These are phyloP conservation scores for Solanum verrucosum DNA, from an alignment of 257 asterid species.

Conservation along the genomic window DNA sequence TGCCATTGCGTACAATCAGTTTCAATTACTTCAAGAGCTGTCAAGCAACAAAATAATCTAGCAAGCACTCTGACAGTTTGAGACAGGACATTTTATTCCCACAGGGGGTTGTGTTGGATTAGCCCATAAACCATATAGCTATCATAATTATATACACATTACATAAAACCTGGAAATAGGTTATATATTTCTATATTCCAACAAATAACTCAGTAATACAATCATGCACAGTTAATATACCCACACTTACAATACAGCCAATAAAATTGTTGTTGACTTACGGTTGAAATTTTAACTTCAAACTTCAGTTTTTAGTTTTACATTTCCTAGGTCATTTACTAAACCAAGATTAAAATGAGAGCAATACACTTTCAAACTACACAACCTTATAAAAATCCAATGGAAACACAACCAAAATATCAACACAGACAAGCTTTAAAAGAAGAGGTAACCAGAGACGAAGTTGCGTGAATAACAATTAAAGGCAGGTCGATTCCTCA, in stretches of 20 bases:
- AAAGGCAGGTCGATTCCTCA: conserved; percentile 27
- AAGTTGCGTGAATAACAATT: not conserved
- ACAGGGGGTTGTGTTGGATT: not conserved
- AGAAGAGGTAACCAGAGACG: not conserved
- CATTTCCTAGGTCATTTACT: not conserved
- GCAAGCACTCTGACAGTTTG: not conserved
- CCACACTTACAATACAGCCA: not conserved
- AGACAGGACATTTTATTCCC: not conserved
- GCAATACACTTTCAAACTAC: not conserved
- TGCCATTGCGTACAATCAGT: not conserved
- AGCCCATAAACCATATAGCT: not conserved
- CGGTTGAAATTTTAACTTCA: not conserved
- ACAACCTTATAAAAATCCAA: not conserved
- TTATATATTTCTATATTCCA: not conserved
- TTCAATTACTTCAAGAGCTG: not conserved
- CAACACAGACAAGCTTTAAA: not conserved
- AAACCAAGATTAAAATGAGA: not conserved
- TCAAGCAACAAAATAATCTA: not conserved
- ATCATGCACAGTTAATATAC: not conserved
- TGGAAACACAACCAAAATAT: not conserved
- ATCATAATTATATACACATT: not conserved
- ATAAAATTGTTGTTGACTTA: not conserved
- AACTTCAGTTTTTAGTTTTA: not conserved
- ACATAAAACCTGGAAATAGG: not conserved
- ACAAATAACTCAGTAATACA: not conserved